Percentiles rank a stretch among this genome's conserved stretches.
phyloP scores from a whole-genome alignment of 2,329 filamentous ascomycete genomes.

The Colletotrichum eleusines region DNA sequence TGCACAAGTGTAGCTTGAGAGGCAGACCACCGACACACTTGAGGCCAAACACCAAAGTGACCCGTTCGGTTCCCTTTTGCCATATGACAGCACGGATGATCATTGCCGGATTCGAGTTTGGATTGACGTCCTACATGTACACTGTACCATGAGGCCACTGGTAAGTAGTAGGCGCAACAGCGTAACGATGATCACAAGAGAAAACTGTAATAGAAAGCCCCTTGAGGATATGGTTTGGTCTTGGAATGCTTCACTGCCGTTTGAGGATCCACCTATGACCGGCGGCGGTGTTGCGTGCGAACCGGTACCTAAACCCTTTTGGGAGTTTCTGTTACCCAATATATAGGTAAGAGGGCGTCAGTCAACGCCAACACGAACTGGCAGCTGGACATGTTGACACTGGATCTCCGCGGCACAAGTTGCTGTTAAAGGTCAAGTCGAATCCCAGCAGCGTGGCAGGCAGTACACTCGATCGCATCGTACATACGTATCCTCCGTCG shows the following conservation, averaged over 20 bases:
- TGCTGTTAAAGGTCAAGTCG: slow-evolving; percentile 28
- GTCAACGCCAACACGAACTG: slow-evolving; percentile 19
- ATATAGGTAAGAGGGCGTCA: slow-evolving; percentile 28
- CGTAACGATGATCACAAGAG: neutral
- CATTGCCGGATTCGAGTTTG: too few relatives aligned
- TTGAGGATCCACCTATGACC: slow-evolving; percentile 24
- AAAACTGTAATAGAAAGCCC: too few relatives aligned
- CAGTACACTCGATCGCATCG: slow-evolving; percentile 8
- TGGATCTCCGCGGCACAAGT: slow-evolving; percentile 47
- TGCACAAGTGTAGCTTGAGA: neutral
- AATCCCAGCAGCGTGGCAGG: slow-evolving; percentile 13
- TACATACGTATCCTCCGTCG: neutral
- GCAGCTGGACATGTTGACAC: slow-evolving; percentile 36
- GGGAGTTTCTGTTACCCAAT: slow-evolving; percentile 48
- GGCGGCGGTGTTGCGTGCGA: slow-evolving; percentile 29
- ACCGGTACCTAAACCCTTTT: slow-evolving; percentile 40
- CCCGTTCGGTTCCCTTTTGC: too few relatives aligned
- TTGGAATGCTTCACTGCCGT: slow-evolving; percentile 13
- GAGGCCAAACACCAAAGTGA: neutral
- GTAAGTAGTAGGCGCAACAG: neutral
- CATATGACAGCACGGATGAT: neutral
- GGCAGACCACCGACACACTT: neutral
- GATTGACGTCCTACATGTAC: too few relatives aligned
- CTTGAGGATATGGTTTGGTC: slow-evolving; percentile 36
- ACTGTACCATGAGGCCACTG: neutral